Evolutionary conservation across 2,329 filamentous ascomycete species (phyloP), one percentile per base, ranked within the genome.

Genomic region (Phaeosphaeriaceae sp.): DNA sequence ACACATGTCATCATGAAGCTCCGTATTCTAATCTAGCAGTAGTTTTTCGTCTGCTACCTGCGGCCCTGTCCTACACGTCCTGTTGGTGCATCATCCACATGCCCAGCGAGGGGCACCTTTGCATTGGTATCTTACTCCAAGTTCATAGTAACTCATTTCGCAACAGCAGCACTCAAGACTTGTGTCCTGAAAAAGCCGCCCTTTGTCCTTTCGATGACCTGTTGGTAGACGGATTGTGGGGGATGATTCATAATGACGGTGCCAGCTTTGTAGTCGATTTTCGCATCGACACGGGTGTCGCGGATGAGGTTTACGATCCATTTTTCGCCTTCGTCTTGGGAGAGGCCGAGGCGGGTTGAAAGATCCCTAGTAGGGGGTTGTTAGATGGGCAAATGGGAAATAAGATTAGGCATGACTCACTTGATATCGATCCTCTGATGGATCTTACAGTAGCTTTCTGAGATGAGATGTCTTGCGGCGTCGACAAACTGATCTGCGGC

Each of bases 221-320:
- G 93, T 80, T 97, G 93, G 79, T 99, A 97, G 62, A 99, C 93
- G 58, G 92, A 96, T 81, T 95, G 94, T 56, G 94, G 93, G 42
- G 93, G 94, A 79, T 99, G 94, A 82, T 99, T 97, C 93, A 99
- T 99, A 65, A 97, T 87, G 44, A 99, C 94, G 46, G 94, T 97
- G 71, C 94, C 94, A 78, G 96, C 90, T 81, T 97, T 91, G 81
- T 96, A 97, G 79, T 99, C 94, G 73, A 97, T 97, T 86, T 99
- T 99, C 69, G 94, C 94, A 72, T 99, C 94, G 57, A 99, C 89
- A 56, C 92, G 86, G 18, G 94, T 99, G 78, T 99, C 94, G 58
- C 94, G 88, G 78, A 99, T 99, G 59, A 99, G 84, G 81, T 99
- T 99, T 67, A 99, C 94, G 70, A 99, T 99, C 94, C 94, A 99